Evolutionary conservation across 805 yeast genomes (phyloP).

Genomic region (Suhomyces pyralidae): DNA sequence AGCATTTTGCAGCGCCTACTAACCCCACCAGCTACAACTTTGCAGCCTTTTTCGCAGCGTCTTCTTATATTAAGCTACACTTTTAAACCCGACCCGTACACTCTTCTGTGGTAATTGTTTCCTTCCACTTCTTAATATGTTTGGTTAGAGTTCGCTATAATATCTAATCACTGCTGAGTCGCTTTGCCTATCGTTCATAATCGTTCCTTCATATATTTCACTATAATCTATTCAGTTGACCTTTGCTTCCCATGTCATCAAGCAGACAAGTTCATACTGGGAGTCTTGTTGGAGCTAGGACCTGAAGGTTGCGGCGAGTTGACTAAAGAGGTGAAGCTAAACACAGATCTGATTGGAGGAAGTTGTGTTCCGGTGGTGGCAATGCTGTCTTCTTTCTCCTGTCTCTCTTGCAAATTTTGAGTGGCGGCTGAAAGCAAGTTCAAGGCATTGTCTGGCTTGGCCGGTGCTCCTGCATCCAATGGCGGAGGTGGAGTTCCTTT

Average conservation of each 20-base stretch:
- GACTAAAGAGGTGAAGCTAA: conserved; percentile 21
- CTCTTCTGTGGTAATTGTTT: background rate
- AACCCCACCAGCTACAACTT: no score
- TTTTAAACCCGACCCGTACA: no score
- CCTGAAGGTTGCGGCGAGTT: conserved; percentile 6
- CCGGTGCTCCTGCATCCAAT: background rate
- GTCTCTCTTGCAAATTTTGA: conserved; percentile 24
- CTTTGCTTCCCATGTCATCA: conserved; percentile 1
- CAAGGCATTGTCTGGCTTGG: conserved; percentile 13
- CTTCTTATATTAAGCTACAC: no score
- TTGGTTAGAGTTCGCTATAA: background rate
- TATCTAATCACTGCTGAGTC: background rate
- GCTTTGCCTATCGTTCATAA: background rate
- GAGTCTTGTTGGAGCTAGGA: background rate
- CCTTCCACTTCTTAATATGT: no score
- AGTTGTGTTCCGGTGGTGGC: conserved; percentile 40
- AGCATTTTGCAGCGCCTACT: background rate
- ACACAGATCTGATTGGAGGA: conserved; percentile 42
- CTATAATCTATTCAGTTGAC: background rate
- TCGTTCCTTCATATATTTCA: background rate
- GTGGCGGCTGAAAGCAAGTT: conserved; percentile 21
- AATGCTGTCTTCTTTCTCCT: conserved; percentile 17
- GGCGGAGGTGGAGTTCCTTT: background rate
- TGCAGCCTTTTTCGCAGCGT: background rate
- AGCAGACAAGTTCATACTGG: conserved; percentile 7